phyloP scores from a whole-genome alignment of 2,329 filamentous ascomycete species.

The Hymenoscyphus salicellus region DNA sequence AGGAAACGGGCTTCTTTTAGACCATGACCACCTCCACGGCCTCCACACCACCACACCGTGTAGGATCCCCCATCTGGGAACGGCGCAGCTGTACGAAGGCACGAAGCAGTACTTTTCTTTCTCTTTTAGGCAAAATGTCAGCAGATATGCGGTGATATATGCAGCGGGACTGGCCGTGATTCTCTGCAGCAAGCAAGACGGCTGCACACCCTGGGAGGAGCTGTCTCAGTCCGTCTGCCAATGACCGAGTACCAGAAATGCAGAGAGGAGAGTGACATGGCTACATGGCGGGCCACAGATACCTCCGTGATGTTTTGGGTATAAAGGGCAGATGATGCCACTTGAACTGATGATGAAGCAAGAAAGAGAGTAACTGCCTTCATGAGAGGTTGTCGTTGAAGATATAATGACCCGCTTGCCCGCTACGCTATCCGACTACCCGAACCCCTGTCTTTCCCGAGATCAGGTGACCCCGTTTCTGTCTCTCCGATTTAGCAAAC shows the following conservation, averaged over 20 bases:
- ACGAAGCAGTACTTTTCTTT: not conserved
- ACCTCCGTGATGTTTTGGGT: not conserved
- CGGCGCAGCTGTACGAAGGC: not conserved
- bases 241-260: constrained; percentile 6
- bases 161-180: constrained; percentile 8
- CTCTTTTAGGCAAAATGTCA: constrained; percentile 8
- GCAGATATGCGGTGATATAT: constrained; percentile 3
- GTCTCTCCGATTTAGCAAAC: too few relatives aligned
- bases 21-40: not conserved
- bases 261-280: constrained; percentile 1
- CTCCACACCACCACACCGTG: not conserved
- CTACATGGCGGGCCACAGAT: not conserved
- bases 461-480: too few relatives aligned
- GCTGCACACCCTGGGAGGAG: not conserved
- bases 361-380: too few relatives aligned
- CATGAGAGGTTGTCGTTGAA: too few relatives aligned
- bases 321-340: not conserved
- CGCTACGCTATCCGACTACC: too few relatives aligned
- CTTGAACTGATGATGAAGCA: not conserved
- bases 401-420: too few relatives aligned
- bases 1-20: not conserved
- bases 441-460: too few relatives aligned
- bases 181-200: not conserved
- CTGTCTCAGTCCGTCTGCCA: constrained; percentile 1
- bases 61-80: not conserved